Percentiles rank a stretch among this genome's conserved stretches.
phyloP scores from a whole-genome alignment of 2,329 filamentous ascomycete species.

The Atkinsonella texensis region DNA sequence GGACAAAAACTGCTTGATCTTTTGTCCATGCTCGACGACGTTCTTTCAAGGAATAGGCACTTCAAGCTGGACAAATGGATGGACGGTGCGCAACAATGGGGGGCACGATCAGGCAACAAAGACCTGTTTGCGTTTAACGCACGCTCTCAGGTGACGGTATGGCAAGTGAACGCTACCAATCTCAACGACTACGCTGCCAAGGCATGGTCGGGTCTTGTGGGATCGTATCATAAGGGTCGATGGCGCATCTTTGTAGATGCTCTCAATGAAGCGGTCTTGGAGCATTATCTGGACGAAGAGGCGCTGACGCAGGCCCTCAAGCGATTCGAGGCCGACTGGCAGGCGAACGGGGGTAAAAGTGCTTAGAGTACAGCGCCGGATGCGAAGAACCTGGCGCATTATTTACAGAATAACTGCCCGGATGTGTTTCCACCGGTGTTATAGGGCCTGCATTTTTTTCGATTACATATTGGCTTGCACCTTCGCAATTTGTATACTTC shows the following conservation, averaged over 20 bases:
- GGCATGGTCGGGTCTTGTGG: slow-evolving; percentile 34
- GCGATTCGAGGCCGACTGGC: slow-evolving; percentile 4
- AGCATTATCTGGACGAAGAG: background rate
- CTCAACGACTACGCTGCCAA: slow-evolving; percentile 39
- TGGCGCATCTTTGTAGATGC: slow-evolving; percentile 34
- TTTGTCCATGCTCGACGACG: slow-evolving; percentile 25
- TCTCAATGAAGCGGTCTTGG: slow-evolving; percentile 11
- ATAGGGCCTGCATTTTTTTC: background rate
- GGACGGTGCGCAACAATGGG: slow-evolving; percentile 18
- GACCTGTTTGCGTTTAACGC: slow-evolving; percentile 33
- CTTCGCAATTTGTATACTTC: background rate
- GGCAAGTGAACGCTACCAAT: slow-evolving; percentile 21
- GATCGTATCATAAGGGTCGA: slow-evolving; percentile 31
- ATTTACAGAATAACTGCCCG: background rate
- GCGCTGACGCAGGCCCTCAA: slow-evolving; percentile 1
- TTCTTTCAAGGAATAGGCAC: slow-evolving; percentile 28
- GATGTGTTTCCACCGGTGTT: background rate
- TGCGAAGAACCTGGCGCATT: background rate
- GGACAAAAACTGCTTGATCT: slow-evolving; percentile 21
- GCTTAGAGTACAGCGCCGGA: background rate
- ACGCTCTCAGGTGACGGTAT: slow-evolving; percentile 37
- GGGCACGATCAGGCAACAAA: slow-evolving; percentile 11
- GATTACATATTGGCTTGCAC: background rate
- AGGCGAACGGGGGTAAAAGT: background rate
- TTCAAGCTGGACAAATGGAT: slow-evolving; percentile 32